Evolutionary conservation across 2,329 filamentous ascomycete species (phyloP), one percentile per base, ranked within the genome.

Genomic region (Zelopaecilomyces penicillatus): DNA sequence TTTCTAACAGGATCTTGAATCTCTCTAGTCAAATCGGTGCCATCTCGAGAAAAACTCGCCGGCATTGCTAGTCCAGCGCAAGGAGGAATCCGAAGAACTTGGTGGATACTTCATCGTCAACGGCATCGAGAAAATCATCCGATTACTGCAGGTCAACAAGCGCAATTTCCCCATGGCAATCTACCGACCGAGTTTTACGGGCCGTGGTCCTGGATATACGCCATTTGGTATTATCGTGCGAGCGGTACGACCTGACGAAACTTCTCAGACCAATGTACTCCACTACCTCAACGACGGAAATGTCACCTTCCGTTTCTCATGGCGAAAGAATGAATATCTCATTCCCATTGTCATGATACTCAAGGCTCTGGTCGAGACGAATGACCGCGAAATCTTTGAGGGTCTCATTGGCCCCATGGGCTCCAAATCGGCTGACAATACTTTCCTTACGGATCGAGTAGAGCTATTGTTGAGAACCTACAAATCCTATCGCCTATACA

Each of bases 61-160:
- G 0, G 83, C 83, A 8, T 75, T 85, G 57, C 75, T 98, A 11
- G 88, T 97, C 30, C 75, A 85, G 51, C 80, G 81, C 49, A 95
- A 96, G 63, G 93, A 98, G 67, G 93, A 98, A 65, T 86, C 90
- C 0, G 93, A 98, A 65, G 93, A 98, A 65, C 69, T 97, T 30
- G 93, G 93, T 33, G 93, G 93, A 37, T 98, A 97, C 65, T 98
- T 97, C 61, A 82, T 98, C 57, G 86, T 98, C 58, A 98, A 98
- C 63, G 93, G 93, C 52, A 95, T 90, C 59, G 93, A 98, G 65
- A 97, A 96, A 70, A 80, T 97, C 46, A 89, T 97, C 56, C 87
- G 93, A 60, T 82, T 97, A 71, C 75, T 98, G 50, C 83, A 95
- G 52, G 79, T 97, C 50, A 88, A 89, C 61, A 81, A 87, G 65